These are phyloP conservation scores for Fraxinus sp. DNA, from an alignment of 305 asterid species.

Conservation along the genomic window DNA sequence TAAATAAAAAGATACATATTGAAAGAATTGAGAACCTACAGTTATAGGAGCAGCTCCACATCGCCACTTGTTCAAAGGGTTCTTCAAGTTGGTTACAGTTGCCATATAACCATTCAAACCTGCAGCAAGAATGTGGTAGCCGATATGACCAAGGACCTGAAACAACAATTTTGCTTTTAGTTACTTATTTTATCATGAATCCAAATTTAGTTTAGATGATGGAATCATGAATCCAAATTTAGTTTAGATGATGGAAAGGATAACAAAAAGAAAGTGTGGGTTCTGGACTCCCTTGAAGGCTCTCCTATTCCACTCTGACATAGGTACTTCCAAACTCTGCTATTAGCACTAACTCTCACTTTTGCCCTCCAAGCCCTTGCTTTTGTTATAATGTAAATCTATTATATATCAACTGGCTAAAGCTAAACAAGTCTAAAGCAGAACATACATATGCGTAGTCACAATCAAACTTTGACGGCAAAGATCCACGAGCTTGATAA, in stretches of 20 bases:
- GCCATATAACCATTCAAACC: constrained; percentile 96
- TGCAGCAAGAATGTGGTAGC: constrained; percentile 84
- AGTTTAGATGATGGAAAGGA: not conserved
- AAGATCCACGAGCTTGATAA: constrained; percentile 98
- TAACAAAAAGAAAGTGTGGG: not conserved
- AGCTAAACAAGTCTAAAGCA: not conserved
- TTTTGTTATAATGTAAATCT: not conserved
- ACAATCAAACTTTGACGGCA: constrained; percentile 96
- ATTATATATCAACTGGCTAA: not conserved
- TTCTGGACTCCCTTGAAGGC: not conserved
- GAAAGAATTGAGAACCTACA: constrained; percentile 40
- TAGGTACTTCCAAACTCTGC: not conserved
- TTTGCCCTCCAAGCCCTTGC: not conserved
- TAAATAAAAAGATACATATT: not conserved
- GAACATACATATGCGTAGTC: constrained; percentile 90
- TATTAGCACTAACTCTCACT: not conserved
- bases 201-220: not conserved
- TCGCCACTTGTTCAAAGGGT: constrained; percentile 88
- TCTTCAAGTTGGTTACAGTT: constrained; percentile 83
- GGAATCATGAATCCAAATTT: no score
- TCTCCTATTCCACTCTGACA: not conserved
- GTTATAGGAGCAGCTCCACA: constrained; percentile 98
- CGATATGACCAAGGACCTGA: constrained; percentile 92
- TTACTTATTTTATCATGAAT: constrained; percentile 6
- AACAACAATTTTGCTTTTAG: constrained; percentile 12